Evolutionary conservation across 2,329 filamentous ascomycete genomes (phyloP).

Genomic region (Fusarium nisikadoi): DNA sequence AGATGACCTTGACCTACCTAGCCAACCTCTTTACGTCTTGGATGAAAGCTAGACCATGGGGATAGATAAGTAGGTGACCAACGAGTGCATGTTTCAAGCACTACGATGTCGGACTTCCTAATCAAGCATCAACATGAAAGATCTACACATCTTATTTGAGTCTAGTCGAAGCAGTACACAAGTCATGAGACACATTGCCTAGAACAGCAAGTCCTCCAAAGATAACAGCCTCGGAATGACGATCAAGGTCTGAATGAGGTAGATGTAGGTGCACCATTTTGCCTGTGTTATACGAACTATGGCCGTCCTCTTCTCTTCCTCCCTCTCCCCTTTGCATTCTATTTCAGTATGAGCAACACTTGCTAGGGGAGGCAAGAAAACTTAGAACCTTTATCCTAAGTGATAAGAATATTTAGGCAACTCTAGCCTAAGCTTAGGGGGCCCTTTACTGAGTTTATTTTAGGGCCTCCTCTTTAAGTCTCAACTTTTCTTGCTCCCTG

Average conservation of each 20-base stretch:
- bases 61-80: not conserved
- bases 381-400: too few relatives aligned
- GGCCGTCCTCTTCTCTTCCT: too few relatives aligned
- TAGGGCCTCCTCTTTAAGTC: too few relatives aligned
- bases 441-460: too few relatives aligned
- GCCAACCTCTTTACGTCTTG: not conserved
- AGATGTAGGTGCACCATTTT: not conserved
- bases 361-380: too few relatives aligned
- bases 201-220: not conserved
- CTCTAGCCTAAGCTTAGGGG: too few relatives aligned
- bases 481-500: too few relatives aligned
- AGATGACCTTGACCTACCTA: not conserved
- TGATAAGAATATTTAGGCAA: too few relatives aligned
- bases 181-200: slow-evolving; percentile 27
- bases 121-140: not conserved
- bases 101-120: slow-evolving; percentile 16
- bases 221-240: not conserved
- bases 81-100: not conserved
- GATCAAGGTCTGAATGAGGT: not conserved
- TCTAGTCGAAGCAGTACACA: not conserved
- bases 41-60: not conserved
- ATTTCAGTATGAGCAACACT: not conserved
- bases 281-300: not conserved
- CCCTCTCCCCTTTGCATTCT: not conserved
- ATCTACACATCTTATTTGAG: not conserved